phyloP scores from a whole-genome alignment of 192 early-diverging fungal genomes.

The Coemansia sp. region DNA sequence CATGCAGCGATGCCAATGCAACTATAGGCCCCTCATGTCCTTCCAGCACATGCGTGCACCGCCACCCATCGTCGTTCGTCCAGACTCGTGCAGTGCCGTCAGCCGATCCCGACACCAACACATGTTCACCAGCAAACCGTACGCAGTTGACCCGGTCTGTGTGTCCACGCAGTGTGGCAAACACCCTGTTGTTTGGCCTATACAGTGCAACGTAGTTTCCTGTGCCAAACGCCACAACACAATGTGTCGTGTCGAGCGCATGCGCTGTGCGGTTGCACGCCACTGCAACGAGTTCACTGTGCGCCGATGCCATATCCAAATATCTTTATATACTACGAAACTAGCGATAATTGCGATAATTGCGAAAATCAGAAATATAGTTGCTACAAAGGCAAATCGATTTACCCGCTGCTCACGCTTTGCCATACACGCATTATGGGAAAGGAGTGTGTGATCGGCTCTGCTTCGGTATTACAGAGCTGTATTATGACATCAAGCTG shows the following conservation, averaged over 20 bases:
- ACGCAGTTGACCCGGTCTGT: conserved; percentile 73
- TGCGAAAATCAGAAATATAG: neutral
- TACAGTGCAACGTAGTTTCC: conserved; percentile 69
- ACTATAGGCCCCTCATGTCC: conserved; percentile 68
- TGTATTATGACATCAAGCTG: too few relatives aligned
- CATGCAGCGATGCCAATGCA: too few relatives aligned
- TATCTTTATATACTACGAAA: neutral
- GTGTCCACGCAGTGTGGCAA: conserved; percentile 70
- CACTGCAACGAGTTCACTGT: conserved; percentile 26
- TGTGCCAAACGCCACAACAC: conserved; percentile 66
- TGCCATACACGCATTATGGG: too few relatives aligned
- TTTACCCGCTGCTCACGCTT: neutral
- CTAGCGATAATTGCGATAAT: neutral
- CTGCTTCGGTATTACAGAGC: too few relatives aligned
- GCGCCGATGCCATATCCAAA: neutral
- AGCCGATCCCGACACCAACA: conserved; percentile 74
- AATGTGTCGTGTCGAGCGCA: conserved; percentile 25
- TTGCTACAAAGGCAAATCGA: neutral
- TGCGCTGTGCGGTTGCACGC: conserved; percentile 48
- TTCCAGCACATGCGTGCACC: conserved; percentile 61
- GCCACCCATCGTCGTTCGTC: conserved; percentile 56
- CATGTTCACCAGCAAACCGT: conserved; percentile 55
- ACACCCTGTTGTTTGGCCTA: conserved; percentile 59
- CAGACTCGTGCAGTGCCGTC: conserved; percentile 78
- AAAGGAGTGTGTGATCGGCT: too few relatives aligned